Evolutionary conservation across 2,329 filamentous ascomycete species (phyloP), one percentile per base, ranked within the genome.

Genomic region (Claviceps humidiphila): DNA sequence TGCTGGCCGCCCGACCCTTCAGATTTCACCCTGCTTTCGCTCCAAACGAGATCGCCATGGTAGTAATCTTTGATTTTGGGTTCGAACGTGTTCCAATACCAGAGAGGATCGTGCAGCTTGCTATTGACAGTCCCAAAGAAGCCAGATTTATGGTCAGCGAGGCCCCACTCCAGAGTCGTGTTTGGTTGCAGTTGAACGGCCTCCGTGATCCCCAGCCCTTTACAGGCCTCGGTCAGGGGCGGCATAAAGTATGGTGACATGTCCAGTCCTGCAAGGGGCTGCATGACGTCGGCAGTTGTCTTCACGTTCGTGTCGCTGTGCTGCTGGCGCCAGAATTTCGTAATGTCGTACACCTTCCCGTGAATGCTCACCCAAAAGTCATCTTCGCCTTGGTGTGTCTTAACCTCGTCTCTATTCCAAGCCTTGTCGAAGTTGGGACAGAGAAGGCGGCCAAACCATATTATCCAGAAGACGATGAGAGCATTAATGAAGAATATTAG

Each of bases 341-440:
- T 80, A 45, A 98, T 81, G 61, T 98, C 93, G 69, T 97, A 98
- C 37, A 97, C 91, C 43, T 82, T 81, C 56, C 93, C 93, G 53
- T 84, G 85, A 58, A 94, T 82, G 60, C 86, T 89, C 61, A 97
- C 91, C 71, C 78, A 98, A 65, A 84, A 96, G 63, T 95, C 86
- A 52, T 82, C 75, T 6, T 76, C 71, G n/a, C 81, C 85, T 58
- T 79, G 74, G 61, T 96, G 91, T 40, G 71, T 77, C 14, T 70
- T 61, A 6, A 96, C 81, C 64, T 98, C 80, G 11, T 75, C 75
- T 4, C 71, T 64, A 51, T 81, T 82, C 89, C 89, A 98, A 2
- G 81, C 93, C 66, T 96, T 96, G 72, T 95, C 81, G 57, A 81
- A 87, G 64, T 95, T 90, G 14, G 93, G 93, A 64, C 93, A 98